Base-by-base conservation (phyloP, 1,284 basidiomycete genomes). In the Heliocybe sulcata region DNA sequence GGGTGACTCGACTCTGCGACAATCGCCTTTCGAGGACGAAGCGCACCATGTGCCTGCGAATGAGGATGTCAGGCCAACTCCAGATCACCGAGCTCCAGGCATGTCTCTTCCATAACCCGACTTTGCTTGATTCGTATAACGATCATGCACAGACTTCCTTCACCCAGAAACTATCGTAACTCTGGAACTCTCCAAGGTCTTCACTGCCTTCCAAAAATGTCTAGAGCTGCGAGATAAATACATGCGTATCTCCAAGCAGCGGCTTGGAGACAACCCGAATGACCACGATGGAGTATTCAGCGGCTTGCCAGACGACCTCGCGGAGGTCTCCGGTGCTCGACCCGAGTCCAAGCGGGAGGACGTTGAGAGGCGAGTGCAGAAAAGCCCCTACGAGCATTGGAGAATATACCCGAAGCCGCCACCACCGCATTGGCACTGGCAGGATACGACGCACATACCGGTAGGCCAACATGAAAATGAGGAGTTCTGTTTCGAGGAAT, bases 161-260 rank as follows among this genome's bases (percentile, higher is more conserved):
- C 51, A 55, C 59, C 57, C 55, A 60, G 79, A 80, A 53, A 61
- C 72, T 6, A 62, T 75, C 35, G 63, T 83, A 45, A 73, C 72
- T 3, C 68, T 76, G 0, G 87, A 90, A 65, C 77, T 82, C 56
- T 61, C 69, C 2, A 68, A 73, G 14, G 73, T 87, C 19, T 79
- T 85, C 53, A 77, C 83, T 62, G 71, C 78, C 4, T 73, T 98
- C 65, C 83, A 90, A 58, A 81, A 77, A 64, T 96, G 93, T 64
- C 81, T 97, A 51, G 82, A 90, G 56, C 75, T 97, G 20, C 87
- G 94, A 22, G 94, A 97, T 74, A 97, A 96, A 70, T 98, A 97
- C 72, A 92, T 95, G 73, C 63, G 75, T 12, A 80, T 82, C 54
- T 96, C 94, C 0, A 80, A 85, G 8, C 94, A 98, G 68, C 81